Evolutionary conservation across 2,329 filamentous ascomycete species (phyloP), one percentile per base, ranked within the genome.

Genomic region (Rutstroemia sydowiana): DNA sequence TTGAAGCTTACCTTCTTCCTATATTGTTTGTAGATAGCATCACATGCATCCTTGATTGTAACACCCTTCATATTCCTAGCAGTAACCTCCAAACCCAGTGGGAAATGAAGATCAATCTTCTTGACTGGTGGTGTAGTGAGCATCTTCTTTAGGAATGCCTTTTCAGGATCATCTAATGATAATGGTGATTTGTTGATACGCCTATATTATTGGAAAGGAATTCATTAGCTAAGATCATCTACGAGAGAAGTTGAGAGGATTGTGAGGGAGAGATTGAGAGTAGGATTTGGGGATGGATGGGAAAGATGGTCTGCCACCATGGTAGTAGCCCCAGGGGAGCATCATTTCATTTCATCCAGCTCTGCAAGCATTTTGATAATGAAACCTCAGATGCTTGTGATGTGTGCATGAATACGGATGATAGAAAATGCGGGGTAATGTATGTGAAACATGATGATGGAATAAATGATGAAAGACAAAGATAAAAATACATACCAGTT

Each of bases 1-100:
- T 32, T 20, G 44, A n/a, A 34, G 70, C 82, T 63, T 72, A 91
- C 92, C 81, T 91, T 86, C 82, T 96, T 96, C 81, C 95, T 95
- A 78, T 88, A 95, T 63, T 87, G 81, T 77, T 95, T 96, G 78
- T 95, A 78, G 72, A 97, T 96, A 65, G 89, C 92, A 70, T 96
- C 91, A 69, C 95, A 69, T 53, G 90, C 90, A 71, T 97, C 92
- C 77, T 96, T 96, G 77, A 97, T 92, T 52, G 92, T 97, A 61
- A 97, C 90, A 52, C 92, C 92, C 71, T 91, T 92, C 63, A 91
- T 75, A 73, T 96, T 97, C 66, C 92, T 82, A 66, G 90, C 92
- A 30, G 86, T 88, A 60, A 96, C 87, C 66, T 92, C 84, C 51
- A 93, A 79, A 47, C 92, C 92, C 48, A 95, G 76, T 14, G 88